These are phyloP conservation scores for Trichoderma asperelloides DNA, from an alignment of 495 filamentous ascomycete species.

Conservation along the genomic window DNA sequence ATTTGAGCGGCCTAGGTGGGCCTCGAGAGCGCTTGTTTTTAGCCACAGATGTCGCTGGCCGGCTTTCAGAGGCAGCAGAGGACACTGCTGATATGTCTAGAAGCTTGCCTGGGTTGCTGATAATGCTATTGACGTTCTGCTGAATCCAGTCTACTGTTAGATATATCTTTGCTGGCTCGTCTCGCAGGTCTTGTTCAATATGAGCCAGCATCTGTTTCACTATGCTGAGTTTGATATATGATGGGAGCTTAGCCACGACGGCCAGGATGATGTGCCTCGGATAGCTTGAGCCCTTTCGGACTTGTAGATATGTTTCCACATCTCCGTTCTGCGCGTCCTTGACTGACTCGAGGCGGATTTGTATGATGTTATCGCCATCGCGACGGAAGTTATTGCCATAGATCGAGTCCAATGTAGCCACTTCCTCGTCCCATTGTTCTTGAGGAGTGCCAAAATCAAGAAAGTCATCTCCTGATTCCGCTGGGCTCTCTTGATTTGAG, in stretches of 20 bases:
- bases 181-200: slow-evolving; percentile 57
- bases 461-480: slow-evolving; percentile 25
- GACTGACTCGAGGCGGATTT: slow-evolving; percentile 46
- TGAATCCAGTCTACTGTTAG: slow-evolving; percentile 87
- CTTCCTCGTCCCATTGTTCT: slow-evolving; percentile 77
- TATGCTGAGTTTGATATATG: slow-evolving; percentile 85
- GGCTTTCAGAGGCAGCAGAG: slow-evolving; percentile 45
- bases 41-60: slow-evolving; percentile 18
- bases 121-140: slow-evolving; percentile 60
- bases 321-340: slow-evolving; percentile 32
- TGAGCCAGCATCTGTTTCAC: slow-evolving; percentile 67
- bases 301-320: slow-evolving; percentile 39
- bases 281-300: slow-evolving; percentile 52
- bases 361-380: slow-evolving; percentile 49
- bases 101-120: slow-evolving; percentile 73
- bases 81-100: slow-evolving; percentile 69
- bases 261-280: slow-evolving; percentile 70
- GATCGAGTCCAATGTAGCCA: slow-evolving; percentile 69
- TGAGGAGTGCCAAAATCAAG: slow-evolving; percentile 32
- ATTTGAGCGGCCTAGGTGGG: slow-evolving; percentile 43
- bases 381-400: slow-evolving; percentile 57
- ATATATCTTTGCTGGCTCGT: slow-evolving; percentile 79
- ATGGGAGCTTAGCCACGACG: slow-evolving; percentile 61
- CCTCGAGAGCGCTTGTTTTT: slow-evolving; percentile 30
- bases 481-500: not conserved